Evolutionary conservation across 1,284 basidiomycete genomes (phyloP).

Genomic region (Flammula alnicola): DNA sequence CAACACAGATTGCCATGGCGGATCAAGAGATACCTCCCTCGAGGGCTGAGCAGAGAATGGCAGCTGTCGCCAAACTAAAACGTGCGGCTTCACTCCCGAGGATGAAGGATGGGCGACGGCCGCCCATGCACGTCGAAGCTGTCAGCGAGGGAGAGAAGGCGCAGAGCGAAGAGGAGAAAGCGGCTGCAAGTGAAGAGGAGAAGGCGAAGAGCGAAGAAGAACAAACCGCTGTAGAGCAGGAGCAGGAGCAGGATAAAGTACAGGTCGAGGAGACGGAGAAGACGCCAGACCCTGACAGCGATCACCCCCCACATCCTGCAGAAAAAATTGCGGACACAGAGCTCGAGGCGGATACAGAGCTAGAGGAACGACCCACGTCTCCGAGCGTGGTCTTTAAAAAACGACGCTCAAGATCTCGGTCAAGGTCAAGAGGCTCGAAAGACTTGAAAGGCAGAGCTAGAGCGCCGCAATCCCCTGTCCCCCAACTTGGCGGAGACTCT

Average conservation of each 20-base stretch:
- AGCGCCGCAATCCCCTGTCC: slow-evolving; percentile 48
- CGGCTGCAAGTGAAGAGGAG: slow-evolving; percentile 28
- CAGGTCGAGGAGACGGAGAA: slow-evolving; percentile 16
- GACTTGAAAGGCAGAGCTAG: slow-evolving; percentile 68
- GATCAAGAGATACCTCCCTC: slow-evolving; percentile 42
- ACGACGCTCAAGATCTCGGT: slow-evolving; percentile 75
- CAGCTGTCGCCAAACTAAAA: slow-evolving; percentile 87
- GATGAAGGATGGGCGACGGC: slow-evolving; percentile 84
- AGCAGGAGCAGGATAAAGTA: slow-evolving; percentile 22
- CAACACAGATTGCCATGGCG: slow-evolving; percentile 30
- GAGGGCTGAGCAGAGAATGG: slow-evolving; percentile 68
- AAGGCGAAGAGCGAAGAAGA: slow-evolving; percentile 36
- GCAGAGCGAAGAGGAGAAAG: slow-evolving; percentile 57
- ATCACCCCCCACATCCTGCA: slow-evolving; percentile 17
- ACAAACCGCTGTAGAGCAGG: slow-evolving; percentile 26
- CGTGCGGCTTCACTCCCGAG: slow-evolving; percentile 87
- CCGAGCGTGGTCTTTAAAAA: slow-evolving; percentile 50
- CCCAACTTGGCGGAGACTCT: slow-evolving; percentile 58
- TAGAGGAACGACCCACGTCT: slow-evolving; percentile 35
- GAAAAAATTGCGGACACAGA: slow-evolving; percentile 34
- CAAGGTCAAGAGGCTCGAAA: slow-evolving; percentile 73
- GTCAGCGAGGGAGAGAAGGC: slow-evolving; percentile 77
- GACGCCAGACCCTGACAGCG: slow-evolving; percentile 26
- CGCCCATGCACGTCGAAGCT: slow-evolving; percentile 80
- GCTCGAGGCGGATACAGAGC: slow-evolving; percentile 36